Percentiles rank a stretch among this genome's conserved stretches.
Conservation (phyloP, 2,329 filamentous ascomycete species). For the Diaporthe nobilis region DNA sequence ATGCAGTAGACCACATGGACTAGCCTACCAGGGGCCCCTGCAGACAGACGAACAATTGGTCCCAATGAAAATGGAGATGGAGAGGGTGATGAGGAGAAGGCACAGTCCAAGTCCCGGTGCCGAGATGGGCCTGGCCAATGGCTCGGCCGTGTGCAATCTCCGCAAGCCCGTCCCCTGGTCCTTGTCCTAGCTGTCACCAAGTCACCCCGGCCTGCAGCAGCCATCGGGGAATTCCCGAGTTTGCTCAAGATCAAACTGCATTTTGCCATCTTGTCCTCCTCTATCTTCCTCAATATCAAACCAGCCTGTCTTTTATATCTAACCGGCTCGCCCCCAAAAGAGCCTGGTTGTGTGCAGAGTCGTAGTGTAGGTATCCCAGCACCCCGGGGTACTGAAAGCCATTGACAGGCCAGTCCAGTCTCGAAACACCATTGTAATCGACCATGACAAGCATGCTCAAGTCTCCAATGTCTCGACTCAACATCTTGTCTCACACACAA, state of each 20-base stretch:
- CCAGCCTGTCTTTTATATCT: too few species aligned
- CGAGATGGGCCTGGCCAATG: conserved; percentile 30
- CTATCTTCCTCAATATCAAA: neutral
- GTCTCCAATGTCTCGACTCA: neutral
- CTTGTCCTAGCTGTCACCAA: neutral
- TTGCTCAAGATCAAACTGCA: neutral
- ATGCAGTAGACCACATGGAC: neutral
- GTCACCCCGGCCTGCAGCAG: conserved; percentile 4
- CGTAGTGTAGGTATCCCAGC: too few species aligned
- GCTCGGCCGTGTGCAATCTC: conserved; percentile 27
- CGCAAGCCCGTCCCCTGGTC: conserved; percentile 5
- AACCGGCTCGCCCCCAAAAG: neutral
- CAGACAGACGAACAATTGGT: conserved; percentile 1
- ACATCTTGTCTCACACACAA: neutral
- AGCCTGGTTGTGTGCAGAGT: neutral
- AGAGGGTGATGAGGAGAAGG: conserved; percentile 28
- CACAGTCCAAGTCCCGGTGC: conserved; percentile 19
- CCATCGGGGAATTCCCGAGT: neutral
- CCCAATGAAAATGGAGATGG: neutral
- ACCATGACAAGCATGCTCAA: too few species aligned
- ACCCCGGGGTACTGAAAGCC: too few species aligned
- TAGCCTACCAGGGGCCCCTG: neutral
- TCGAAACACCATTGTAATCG: neutral
- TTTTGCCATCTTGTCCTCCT: neutral
- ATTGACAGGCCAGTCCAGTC: neutral